Conservation (phyloP, 805 yeast genomes). For the Pichia eremophila region DNA sequence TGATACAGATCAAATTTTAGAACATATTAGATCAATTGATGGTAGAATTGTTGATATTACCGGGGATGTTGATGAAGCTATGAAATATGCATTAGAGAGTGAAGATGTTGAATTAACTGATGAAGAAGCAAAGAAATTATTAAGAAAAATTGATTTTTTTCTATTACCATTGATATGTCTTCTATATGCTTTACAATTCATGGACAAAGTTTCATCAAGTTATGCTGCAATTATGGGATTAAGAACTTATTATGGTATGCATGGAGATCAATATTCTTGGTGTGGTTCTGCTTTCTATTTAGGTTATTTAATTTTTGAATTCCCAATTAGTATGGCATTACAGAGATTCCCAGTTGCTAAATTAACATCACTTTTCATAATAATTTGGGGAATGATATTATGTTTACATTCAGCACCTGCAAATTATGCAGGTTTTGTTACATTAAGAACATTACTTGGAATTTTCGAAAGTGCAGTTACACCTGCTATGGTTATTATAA, state of each 20-base stretch:
- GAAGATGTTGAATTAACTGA: no score
- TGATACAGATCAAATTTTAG: no score
- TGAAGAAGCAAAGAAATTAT: constrained; percentile 1
- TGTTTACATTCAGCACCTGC: constrained; percentile 38
- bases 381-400: constrained; percentile 41
- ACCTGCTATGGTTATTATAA: constrained; percentile 19
- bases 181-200: constrained; percentile 42
- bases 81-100: constrained; percentile 9
- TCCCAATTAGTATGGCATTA: constrained; percentile 37
- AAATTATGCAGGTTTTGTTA: constrained; percentile 38
- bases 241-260: constrained; percentile 38
- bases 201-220: constrained; percentile 49
- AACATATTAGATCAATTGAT: constrained; percentile 7
- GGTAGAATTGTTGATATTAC: constrained; percentile 6
- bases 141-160: constrained; percentile 38
- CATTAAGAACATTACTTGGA: constrained; percentile 43
- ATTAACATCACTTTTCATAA: constrained; percentile 8
- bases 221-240: constrained; percentile 54
- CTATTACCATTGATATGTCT: constrained; percentile 42
- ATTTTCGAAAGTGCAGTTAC: constrained; percentile 26
- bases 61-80: constrained; percentile 11
- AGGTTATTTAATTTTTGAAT: constrained; percentile 45
- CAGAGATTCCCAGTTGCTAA: constrained; percentile 42
- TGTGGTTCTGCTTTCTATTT: constrained; percentile 22
- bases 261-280: constrained; percentile 29